phyloP scores from a whole-genome alignment of 805 yeast genomes.

The Phaffomyces opuntiae region DNA sequence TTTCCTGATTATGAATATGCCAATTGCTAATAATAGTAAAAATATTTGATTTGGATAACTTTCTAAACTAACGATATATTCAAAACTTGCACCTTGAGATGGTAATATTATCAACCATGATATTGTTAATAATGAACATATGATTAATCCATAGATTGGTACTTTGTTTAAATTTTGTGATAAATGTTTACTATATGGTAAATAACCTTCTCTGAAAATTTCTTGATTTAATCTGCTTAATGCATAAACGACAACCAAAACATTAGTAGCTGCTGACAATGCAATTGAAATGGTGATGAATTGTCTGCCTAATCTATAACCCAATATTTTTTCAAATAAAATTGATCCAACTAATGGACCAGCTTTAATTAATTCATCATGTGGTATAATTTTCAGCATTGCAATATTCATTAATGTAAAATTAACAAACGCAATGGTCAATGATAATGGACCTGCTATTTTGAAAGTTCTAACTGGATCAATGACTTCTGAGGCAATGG shows the following conservation, averaged over 20 bases:
- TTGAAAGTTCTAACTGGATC: constrained; percentile 51
- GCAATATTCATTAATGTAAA: constrained; percentile 49
- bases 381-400: constrained; percentile 47
- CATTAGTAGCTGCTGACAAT: constrained; percentile 55
- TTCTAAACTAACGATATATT: constrained; percentile 38
- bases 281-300: constrained; percentile 52
- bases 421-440: constrained; percentile 39
- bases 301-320: constrained; percentile 43
- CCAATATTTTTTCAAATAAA: constrained; percentile 49
- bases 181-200: constrained; percentile 46
- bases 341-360: constrained; percentile 56
- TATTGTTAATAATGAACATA: constrained; percentile 27
- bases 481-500: constrained; percentile 53
- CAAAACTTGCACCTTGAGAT: constrained; percentile 30
- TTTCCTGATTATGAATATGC: constrained; percentile 46
- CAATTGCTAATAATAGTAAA: constrained; percentile 45
- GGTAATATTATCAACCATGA: constrained; percentile 30
- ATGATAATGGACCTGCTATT: constrained; percentile 54
- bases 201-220: constrained; percentile 53
- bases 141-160: constrained; percentile 43
- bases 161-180: constrained; percentile 52
- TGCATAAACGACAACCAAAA: constrained; percentile 53
- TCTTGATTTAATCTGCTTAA: constrained; percentile 60
- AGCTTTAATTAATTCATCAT: constrained; percentile 43
- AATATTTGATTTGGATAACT: constrained; percentile 43